phyloP scores from a whole-genome alignment of 495 filamentous ascomycete genomes.

The Lophiostoma macrostomum region DNA sequence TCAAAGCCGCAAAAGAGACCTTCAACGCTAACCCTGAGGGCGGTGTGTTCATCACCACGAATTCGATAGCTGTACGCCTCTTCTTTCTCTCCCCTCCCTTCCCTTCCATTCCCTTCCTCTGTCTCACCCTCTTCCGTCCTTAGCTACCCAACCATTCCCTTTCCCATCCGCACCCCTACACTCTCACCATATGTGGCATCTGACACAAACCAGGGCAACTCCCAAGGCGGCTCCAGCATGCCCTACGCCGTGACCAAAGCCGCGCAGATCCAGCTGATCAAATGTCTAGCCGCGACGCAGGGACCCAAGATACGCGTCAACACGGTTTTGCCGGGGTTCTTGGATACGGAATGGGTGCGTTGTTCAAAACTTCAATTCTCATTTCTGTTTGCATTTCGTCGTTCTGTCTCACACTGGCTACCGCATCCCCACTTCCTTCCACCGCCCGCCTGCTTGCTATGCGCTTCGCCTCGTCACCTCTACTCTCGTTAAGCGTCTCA shows the following conservation, averaged over 20 bases:
- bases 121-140: no score
- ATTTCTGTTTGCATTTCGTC: no score
- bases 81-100: no score
- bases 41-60: conserved; percentile 66
- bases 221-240: conserved; percentile 56
- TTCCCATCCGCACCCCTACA: not conserved
- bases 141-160: no score
- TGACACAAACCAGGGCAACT: conserved; percentile 42
- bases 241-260: conserved; percentile 67
- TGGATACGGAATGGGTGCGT: conserved; percentile 70
- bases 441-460: no score
- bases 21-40: conserved; percentile 69
- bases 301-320: conserved; percentile 66
- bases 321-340: conserved; percentile 62
- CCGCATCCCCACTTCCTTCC: no score
- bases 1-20: conserved; percentile 60
- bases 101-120: no score
- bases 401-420: no score
- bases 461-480: no score
- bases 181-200: not conserved
- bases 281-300: conserved; percentile 64
- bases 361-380: no score
- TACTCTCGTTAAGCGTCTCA: no score
- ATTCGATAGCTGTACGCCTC: conserved; percentile 56
- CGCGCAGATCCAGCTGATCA: conserved; percentile 68